Evolutionary conservation across 768 basidiomycete species (phyloP).

Genomic region (Xanthoconium purpureum): DNA sequence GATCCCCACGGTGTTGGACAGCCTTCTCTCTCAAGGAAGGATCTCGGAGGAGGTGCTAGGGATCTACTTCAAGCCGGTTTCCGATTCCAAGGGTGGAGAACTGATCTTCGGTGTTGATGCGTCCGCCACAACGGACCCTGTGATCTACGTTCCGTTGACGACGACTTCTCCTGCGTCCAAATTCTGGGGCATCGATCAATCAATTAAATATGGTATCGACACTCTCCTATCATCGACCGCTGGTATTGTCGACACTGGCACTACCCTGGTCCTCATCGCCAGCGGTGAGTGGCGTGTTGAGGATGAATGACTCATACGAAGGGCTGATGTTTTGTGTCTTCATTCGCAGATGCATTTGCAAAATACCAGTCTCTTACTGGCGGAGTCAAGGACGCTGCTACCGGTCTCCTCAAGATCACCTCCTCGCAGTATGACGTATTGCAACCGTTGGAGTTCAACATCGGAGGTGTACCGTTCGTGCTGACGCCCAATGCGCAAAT

Average conservation of each 20-base stretch:
- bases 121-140: background rate
- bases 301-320: background rate
- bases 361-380: background rate
- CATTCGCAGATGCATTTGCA: background rate
- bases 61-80: background rate
- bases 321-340: background rate
- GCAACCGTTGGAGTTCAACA: background rate
- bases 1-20: background rate
- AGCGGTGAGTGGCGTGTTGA: background rate
- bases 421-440: background rate
- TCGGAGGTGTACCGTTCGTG: background rate
- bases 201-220: background rate
- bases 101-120: background rate
- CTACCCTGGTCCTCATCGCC: background rate
- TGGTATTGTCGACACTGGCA: background rate
- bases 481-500: background rate
- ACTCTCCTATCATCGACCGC: background rate
- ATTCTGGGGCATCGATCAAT: background rate
- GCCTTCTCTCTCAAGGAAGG: background rate
- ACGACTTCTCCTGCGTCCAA: background rate
- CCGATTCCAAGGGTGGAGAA: background rate
- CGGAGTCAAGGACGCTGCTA: background rate
- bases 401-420: background rate
- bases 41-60: background rate
- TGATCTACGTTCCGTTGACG: background rate